Conservation (phyloP, 2,329 filamentous ascomycete species). For the Neonectria coccinea region DNA sequence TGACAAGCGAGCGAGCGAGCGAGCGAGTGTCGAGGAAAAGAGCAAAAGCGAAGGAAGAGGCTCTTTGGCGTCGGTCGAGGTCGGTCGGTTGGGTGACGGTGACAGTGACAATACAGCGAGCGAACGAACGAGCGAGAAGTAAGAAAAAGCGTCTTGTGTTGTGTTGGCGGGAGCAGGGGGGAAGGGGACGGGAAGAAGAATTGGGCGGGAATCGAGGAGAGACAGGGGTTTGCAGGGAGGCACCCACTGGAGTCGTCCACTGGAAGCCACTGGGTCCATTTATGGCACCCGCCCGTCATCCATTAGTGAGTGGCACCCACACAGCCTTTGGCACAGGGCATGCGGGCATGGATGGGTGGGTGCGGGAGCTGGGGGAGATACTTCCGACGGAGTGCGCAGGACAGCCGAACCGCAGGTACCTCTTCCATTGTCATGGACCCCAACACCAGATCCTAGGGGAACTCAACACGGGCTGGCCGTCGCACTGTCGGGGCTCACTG, state of each 20-base stretch:
- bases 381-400: not conserved
- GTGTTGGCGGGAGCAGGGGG: conserved; percentile 25
- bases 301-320: conserved; percentile 12
- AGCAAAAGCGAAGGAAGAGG: conserved; percentile 34
- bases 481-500: not conserved
- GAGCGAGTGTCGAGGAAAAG: conserved; percentile 24
- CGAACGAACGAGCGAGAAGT: conserved; percentile 19
- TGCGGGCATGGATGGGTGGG: too few species aligned
- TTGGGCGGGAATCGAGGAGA: conserved; percentile 19
- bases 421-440: not conserved
- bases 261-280: conserved; percentile 17
- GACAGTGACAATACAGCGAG: conserved; percentile 6
- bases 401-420: not conserved
- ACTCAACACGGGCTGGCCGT: conserved; percentile 13
- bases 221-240: conserved; percentile 18
- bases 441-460: not conserved
- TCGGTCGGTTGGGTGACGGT: conserved; percentile 18
- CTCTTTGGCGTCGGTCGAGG: conserved; percentile 13
- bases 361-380: not conserved
- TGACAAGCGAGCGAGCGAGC: conserved; percentile 15
- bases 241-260: conserved; percentile 18
- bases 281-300: conserved; percentile 18
- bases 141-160: conserved; percentile 22
- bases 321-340: not conserved
- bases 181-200: conserved; percentile 5